Evolutionary conservation across 1,284 basidiomycete genomes (phyloP).

Genomic region (Salmacisia buchloeana): DNA sequence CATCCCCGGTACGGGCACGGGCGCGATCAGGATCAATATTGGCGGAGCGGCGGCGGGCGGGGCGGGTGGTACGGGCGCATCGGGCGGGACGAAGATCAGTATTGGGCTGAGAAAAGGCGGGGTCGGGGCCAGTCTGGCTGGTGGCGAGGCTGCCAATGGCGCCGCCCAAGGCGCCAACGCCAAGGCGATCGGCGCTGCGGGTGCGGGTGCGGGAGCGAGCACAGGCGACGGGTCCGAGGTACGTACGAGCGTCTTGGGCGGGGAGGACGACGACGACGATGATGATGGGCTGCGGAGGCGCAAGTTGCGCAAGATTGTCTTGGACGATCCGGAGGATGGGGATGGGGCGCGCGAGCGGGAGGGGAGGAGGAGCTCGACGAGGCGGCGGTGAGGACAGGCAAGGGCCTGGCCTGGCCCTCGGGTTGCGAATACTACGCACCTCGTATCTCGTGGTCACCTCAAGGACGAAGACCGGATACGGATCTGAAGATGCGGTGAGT

Average conservation of each 20-base stretch:
- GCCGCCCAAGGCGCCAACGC: not conserved
- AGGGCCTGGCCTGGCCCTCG: not conserved
- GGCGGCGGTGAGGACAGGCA: not conserved
- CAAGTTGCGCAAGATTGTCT: conserved; percentile 26
- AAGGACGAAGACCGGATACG: too few relatives aligned
- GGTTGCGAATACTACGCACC: too few relatives aligned
- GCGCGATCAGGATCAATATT: conserved; percentile 41
- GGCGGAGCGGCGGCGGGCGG: conserved; percentile 3
- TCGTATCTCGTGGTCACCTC: too few relatives aligned
- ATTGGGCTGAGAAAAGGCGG: conserved; percentile 7
- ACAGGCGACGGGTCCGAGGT: not conserved
- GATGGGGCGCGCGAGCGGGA: too few relatives aligned
- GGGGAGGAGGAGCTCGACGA: conserved; percentile 17
- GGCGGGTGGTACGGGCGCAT: not conserved
- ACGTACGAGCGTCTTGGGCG: conserved; percentile 22
- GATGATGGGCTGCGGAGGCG: conserved; percentile 21
- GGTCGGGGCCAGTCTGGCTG: not conserved
- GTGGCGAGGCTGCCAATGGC: conserved; percentile 4
- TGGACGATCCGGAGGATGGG: conserved; percentile 19
- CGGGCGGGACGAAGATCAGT: not conserved
- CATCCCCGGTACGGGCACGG: conserved; percentile 23
- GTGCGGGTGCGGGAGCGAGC: not conserved
- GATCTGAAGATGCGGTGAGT: not conserved
- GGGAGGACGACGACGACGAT: conserved; percentile 37
- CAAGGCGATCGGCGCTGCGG: not conserved